Percentiles rank a stretch among this genome's conserved stretches.
These are phyloP conservation scores for Periconia digitata DNA, from an alignment of 2,329 filamentous ascomycete genomes.

Conservation along the genomic window DNA sequence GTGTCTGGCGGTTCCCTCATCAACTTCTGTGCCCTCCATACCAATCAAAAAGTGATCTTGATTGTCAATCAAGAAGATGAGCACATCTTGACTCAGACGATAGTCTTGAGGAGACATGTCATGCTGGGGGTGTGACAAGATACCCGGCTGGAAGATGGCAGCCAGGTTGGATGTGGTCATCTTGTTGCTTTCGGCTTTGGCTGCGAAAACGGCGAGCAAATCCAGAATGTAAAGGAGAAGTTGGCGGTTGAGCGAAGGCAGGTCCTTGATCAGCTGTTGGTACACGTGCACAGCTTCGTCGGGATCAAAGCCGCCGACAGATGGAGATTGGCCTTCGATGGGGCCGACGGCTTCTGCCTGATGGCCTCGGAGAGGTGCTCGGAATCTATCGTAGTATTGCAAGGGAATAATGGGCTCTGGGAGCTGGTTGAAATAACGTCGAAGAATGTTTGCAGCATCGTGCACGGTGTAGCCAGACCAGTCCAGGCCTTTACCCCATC, in stretches of 20 bases:
- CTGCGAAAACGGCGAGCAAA: constrained; percentile 92
- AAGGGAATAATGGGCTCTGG: constrained; percentile 96
- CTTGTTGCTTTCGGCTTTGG: constrained; percentile 93
- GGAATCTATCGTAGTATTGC: constrained; percentile 88
- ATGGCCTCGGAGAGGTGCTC: constrained; percentile 74
- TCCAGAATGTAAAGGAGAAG: constrained; percentile 94
- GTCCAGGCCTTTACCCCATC: constrained; percentile 93
- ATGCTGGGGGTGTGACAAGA: constrained; percentile 90
- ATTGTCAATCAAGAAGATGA: constrained; percentile 97
- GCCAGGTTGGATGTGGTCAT: constrained; percentile 95
- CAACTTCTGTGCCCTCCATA: constrained; percentile 98
- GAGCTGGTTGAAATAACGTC: constrained; percentile 92
- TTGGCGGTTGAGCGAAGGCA: constrained; percentile 91
- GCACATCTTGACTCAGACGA: constrained; percentile 89
- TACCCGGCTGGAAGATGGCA: constrained; percentile 95
- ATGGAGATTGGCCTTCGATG: constrained; percentile 64
- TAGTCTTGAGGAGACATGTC: constrained; percentile 97
- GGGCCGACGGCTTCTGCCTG: constrained; percentile 71
- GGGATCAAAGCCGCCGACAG: constrained; percentile 73
- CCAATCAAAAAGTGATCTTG: constrained; percentile 98
- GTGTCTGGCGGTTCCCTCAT: constrained; percentile 71
- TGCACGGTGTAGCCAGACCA: constrained; percentile 99
- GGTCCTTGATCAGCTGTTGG: constrained; percentile 86
- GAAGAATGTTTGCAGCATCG: constrained; percentile 94
- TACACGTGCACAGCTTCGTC: constrained; percentile 77